These are phyloP conservation scores for Cordyceps cicadae DNA, from an alignment of 2,329 filamentous ascomycete species.

Conservation along the genomic window DNA sequence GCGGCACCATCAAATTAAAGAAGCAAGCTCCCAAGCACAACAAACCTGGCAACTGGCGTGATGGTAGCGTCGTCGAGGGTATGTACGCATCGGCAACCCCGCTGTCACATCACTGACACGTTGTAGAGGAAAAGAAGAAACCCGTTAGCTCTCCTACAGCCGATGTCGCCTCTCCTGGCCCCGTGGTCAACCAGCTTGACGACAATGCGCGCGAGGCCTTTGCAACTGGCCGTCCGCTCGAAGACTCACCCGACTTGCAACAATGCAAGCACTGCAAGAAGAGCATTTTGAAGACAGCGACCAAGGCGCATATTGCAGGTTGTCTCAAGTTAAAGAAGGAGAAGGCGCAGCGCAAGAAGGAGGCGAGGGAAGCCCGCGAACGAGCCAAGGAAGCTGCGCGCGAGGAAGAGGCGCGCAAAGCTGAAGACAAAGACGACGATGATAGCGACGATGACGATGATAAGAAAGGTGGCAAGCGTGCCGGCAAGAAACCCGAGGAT, in stretches of 20 bases:
- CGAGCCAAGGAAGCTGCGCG: constrained; percentile 54
- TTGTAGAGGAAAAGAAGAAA: constrained; percentile 46
- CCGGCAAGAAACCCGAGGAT: constrained; percentile 56
- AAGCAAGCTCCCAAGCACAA: constrained; percentile 53
- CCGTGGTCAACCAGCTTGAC: constrained; percentile 61
- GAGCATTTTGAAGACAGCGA: constrained; percentile 65
- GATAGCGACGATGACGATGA: constrained; percentile 41
- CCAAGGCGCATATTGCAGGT: constrained; percentile 70
- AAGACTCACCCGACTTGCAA: constrained; percentile 70
- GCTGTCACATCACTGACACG: neutral
- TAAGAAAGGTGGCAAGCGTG: constrained; percentile 39
- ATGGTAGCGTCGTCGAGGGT: constrained; percentile 58
- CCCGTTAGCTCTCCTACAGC: constrained; percentile 35
- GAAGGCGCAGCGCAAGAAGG: constrained; percentile 69
- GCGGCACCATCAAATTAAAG: constrained; percentile 53
- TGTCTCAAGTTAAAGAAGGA: constrained; percentile 81
- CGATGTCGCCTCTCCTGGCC: constrained; percentile 40
- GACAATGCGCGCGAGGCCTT: constrained; percentile 72
- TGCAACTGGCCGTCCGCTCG: constrained; percentile 69
- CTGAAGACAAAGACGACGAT: constrained; percentile 41
- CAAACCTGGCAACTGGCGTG: constrained; percentile 64
- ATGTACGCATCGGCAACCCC: constrained; percentile 18
- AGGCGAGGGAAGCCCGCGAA: constrained; percentile 62
- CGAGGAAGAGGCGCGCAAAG: constrained; percentile 46
- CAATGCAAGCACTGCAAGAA: constrained; percentile 95